Percentiles rank a stretch among this genome's conserved stretches.
phyloP scores from a whole-genome alignment of 2,329 filamentous ascomycete genomes.

The Mariannaea sp. region DNA sequence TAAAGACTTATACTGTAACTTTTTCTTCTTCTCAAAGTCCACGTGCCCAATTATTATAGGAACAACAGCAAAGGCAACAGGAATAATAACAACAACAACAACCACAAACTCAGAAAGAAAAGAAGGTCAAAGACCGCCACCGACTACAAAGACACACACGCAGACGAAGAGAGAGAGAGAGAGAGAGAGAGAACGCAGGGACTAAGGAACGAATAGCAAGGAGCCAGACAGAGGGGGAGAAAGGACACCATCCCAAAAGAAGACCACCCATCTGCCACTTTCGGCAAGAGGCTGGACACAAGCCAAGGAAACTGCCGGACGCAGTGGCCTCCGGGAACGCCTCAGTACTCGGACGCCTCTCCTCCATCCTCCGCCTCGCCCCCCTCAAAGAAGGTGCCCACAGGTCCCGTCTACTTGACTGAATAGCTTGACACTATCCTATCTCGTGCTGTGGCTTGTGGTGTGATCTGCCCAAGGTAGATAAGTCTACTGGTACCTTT shows the following conservation, averaged over 20 bases:
- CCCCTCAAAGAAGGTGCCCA: constrained; percentile 10
- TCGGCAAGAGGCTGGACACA: constrained; percentile 6
- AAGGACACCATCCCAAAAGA: not conserved
- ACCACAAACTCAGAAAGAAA: too few relatives aligned
- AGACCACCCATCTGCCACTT: not conserved
- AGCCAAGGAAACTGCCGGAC: constrained; percentile 16
- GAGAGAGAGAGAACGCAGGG: not conserved
- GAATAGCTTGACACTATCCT: constrained; percentile 15
- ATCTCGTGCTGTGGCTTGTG: not conserved
- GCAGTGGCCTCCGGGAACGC: constrained; percentile 14
- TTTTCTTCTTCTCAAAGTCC: too few relatives aligned
- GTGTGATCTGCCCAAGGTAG: constrained; percentile 14
- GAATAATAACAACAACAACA: too few relatives aligned
- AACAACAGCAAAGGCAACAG: too few relatives aligned
- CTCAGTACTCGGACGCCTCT: constrained; percentile 19
- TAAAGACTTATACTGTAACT: too few relatives aligned
- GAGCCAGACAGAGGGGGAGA: not conserved
- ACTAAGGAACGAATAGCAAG: not conserved
- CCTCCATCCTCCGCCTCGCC: constrained; percentile 1
- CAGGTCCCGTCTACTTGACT: constrained; percentile 7
- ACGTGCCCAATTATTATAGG: too few relatives aligned
- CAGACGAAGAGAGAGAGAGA: too few relatives aligned
- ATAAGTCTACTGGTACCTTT: constrained; percentile 3
- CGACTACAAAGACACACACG: too few relatives aligned
- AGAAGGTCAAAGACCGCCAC: too few relatives aligned